phyloP scores from a whole-genome alignment of 176 grass and related monocot genomes.

The Lolium multiflorum region DNA sequence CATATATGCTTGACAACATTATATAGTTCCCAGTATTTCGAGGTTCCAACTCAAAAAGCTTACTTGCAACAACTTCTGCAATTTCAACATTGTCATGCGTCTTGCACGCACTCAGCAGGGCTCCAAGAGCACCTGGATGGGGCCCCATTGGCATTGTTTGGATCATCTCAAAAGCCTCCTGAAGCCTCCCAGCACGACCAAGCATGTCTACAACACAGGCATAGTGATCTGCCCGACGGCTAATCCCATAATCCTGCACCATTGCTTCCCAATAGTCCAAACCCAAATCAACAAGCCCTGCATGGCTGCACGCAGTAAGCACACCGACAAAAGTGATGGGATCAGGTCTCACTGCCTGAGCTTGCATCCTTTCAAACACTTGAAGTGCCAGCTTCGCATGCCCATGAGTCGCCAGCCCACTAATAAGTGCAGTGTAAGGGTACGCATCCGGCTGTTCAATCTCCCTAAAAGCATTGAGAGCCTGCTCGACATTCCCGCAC shows the following conservation, averaged over 20 bases:
- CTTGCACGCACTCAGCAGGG: conserved; percentile 78
- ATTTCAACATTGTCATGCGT: conserved; percentile 73
- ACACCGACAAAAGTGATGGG: conserved; percentile 80
- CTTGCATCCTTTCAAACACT: conserved; percentile 71
- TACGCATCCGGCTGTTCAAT: conserved; percentile 67
- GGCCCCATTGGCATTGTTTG: conserved; percentile 67
- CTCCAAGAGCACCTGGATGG: conserved; percentile 70
- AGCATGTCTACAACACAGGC: conserved; percentile 79
- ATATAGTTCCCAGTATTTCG: conserved; percentile 80
- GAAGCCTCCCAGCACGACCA: conserved; percentile 68
- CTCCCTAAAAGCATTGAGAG: conserved; percentile 60
- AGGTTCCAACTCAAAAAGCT: conserved; percentile 79
- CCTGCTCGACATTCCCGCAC: conserved; percentile 69
- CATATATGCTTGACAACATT: conserved; percentile 75
- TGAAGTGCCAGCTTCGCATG: conserved; percentile 60
- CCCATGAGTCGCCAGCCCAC: conserved; percentile 76
- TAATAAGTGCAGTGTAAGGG: conserved; percentile 75
- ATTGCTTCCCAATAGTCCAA: conserved; percentile 64
- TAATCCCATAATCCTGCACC: conserved; percentile 62
- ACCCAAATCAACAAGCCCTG: conserved; percentile 64
- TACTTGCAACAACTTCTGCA: conserved; percentile 70
- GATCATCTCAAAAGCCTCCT: conserved; percentile 70
- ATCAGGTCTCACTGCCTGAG: conserved; percentile 51
- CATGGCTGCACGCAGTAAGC: conserved; percentile 80
- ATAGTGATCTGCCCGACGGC: conserved; percentile 58